These are phyloP conservation scores for Lecanicillium sp. DNA, from an alignment of 2,329 filamentous ascomycete species.

Conservation along the genomic window DNA sequence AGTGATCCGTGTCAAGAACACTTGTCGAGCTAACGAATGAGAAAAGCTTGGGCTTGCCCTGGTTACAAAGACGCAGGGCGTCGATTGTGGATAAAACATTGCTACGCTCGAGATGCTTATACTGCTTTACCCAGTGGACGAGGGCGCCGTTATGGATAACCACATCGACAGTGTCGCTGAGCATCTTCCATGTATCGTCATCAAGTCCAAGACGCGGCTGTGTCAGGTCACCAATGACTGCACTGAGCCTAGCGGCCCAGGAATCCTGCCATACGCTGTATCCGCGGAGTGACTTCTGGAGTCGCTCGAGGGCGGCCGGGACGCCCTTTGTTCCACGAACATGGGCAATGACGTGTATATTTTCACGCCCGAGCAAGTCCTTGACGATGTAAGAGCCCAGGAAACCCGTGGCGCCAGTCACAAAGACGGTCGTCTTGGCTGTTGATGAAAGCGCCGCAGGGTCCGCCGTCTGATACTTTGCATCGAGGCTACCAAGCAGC, in stretches of 20 bases:
- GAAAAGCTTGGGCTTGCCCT: slow-evolving; percentile 70
- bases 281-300: slow-evolving; percentile 59
- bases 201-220: slow-evolving; percentile 67
- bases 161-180: slow-evolving; percentile 60
- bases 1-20: slow-evolving; percentile 75
- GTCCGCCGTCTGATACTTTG: slow-evolving; percentile 21
- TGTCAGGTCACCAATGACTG: slow-evolving; percentile 65
- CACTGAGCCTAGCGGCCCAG: slow-evolving; percentile 58
- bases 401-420: slow-evolving; percentile 77
- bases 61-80: slow-evolving; percentile 64
- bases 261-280: slow-evolving; percentile 72
- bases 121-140: slow-evolving; percentile 76
- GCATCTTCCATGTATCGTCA: slow-evolving; percentile 52
- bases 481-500: slow-evolving; percentile 40
- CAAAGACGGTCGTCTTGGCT: slow-evolving; percentile 52
- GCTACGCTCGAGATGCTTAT: slow-evolving; percentile 59
- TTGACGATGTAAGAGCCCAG: slow-evolving; percentile 72
- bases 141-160: slow-evolving; percentile 76
- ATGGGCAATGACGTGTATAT: slow-evolving; percentile 54
- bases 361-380: slow-evolving; percentile 57
- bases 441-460: slow-evolving; percentile 23
- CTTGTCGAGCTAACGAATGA: slow-evolving; percentile 73
- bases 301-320: slow-evolving; percentile 52
- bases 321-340: slow-evolving; percentile 58
- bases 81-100: slow-evolving; percentile 82